Evolutionary conservation across 495 filamentous ascomycete genomes (phyloP).

Genomic region (Choiromyces venosus): DNA sequence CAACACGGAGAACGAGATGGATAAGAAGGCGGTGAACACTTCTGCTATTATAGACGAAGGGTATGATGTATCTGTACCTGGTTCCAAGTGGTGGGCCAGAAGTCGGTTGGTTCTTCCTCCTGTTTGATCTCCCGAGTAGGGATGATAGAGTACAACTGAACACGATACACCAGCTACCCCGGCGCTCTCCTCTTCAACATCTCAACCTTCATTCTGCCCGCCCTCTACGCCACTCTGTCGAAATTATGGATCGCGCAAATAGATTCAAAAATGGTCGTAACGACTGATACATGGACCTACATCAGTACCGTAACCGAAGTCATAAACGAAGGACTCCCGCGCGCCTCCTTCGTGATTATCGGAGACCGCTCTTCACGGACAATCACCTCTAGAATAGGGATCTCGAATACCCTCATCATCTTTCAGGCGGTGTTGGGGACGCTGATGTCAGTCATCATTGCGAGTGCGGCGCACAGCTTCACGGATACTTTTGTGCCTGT

Average conservation of each 20-base stretch:
- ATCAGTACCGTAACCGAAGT: conserved; percentile 62
- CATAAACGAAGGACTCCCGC: conserved; percentile 67
- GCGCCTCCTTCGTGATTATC: conserved; percentile 64
- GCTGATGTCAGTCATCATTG: conserved; percentile 60
- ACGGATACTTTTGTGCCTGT: conserved; percentile 60
- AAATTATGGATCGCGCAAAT: conserved; percentile 73
- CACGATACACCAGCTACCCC: conserved; percentile 44
- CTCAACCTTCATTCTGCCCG: conserved; percentile 59
- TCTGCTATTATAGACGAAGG: not conserved
- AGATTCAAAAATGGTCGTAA: conserved; percentile 59
- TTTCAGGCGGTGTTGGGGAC: conserved; percentile 55
- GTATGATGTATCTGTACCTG: not conserved
- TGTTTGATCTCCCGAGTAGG: not conserved
- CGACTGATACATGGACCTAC: conserved; percentile 61
- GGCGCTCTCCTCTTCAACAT: conserved; percentile 61
- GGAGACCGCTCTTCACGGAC: conserved; percentile 58
- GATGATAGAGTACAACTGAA: not conserved
- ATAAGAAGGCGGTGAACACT: conserved; percentile 5
- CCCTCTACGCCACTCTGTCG: conserved; percentile 62
- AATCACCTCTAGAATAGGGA: conserved; percentile 50
- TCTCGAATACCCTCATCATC: conserved; percentile 61
- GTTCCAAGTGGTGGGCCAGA: conserved; percentile 24
- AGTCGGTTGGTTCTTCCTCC: conserved; percentile 20
- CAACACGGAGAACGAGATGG: conserved; percentile 15
- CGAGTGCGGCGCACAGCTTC: conserved; percentile 51